These are phyloP conservation scores for Micromonas pusilla DNA, from an alignment of 139 green algal species.

Conservation along the genomic window DNA sequence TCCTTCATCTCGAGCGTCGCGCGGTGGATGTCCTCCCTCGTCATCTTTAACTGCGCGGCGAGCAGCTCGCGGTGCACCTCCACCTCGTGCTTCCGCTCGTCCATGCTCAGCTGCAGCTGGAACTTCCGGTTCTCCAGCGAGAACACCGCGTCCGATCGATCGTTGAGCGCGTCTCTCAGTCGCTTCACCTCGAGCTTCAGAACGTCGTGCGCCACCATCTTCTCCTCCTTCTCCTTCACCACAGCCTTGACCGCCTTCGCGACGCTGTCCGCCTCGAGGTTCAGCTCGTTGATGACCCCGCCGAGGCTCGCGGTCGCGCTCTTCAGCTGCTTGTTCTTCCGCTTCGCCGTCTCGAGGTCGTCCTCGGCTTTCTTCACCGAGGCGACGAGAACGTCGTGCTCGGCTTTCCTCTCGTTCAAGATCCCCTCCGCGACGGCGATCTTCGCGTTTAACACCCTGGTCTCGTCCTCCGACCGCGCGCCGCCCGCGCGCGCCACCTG, in stretches of 20 bases:
- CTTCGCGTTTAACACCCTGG: conserved; percentile 52
- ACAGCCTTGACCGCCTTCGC: conserved; percentile 38
- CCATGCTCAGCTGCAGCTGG: conserved; percentile 63
- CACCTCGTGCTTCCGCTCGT: conserved; percentile 69
- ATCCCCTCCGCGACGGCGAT: conserved; percentile 18
- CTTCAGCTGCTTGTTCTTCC: not conserved
- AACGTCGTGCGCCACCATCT: conserved; percentile 74
- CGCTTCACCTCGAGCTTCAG: conserved; percentile 64
- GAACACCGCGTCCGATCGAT: conserved; percentile 61
- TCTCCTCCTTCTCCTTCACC: conserved; percentile 60
- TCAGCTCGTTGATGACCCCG: conserved; percentile 19
- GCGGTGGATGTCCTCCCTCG: conserved; percentile 69
- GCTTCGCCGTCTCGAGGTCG: conserved; percentile 41
- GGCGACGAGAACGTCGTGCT: conserved; percentile 59
- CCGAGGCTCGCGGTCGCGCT: not conserved
- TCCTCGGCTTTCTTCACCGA: conserved; percentile 66
- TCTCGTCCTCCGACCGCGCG: conserved; percentile 70
- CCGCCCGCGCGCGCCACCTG: conserved; percentile 64
- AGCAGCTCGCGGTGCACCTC: conserved; percentile 58
- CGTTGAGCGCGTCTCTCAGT: conserved; percentile 52
- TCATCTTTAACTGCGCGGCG: conserved; percentile 62
- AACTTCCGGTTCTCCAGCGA: conserved; percentile 65
- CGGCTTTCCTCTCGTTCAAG: conserved; percentile 53
- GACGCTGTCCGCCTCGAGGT: conserved; percentile 60
- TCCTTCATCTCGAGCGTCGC: conserved; percentile 70